Conservation (phyloP, 257 asterid genomes). For the Perilla frutescens region DNA sequence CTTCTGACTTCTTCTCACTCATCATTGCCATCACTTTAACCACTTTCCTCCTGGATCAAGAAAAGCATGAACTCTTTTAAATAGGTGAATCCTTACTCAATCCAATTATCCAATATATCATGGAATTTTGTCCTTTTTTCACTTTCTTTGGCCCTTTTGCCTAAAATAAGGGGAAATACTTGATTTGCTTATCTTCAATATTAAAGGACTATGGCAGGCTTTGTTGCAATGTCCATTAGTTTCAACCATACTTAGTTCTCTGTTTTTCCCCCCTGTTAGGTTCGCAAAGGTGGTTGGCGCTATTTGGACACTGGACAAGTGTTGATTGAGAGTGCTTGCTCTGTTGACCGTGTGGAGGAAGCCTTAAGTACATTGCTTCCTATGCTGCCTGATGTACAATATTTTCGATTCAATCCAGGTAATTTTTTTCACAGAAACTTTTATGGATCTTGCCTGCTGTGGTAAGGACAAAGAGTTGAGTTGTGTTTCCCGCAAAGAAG, state of each 20-base stretch:
- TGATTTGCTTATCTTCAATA: background rate
- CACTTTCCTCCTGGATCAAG: background rate
- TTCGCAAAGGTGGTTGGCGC: constrained; percentile 98
- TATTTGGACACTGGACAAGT: constrained; percentile 97
- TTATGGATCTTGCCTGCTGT: constrained; percentile 25
- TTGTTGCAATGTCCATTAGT: constrained; percentile 11
- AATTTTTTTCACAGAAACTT: constrained; percentile 22
- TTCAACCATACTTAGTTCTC: constrained; percentile 20
- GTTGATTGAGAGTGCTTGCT: constrained; percentile 97
- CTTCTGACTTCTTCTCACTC: constrained; percentile 1
- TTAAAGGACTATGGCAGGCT: background rate
- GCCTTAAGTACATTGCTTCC: constrained; percentile 91
- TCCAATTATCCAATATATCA: background rate
- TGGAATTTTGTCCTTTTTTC: constrained; percentile 1
- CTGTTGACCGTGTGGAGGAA: constrained; percentile 98
- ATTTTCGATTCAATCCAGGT: constrained; percentile 99
- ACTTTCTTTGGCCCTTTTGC: background rate
- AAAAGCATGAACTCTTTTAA: background rate
- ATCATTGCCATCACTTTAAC: constrained; percentile 6
- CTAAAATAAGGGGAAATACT: background rate
- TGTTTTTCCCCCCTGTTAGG: constrained; percentile 54
- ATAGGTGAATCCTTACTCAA: constrained; percentile 1
- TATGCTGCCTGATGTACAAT: constrained; percentile 91
- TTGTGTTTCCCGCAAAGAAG: constrained; percentile 1
- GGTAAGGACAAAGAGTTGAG: background rate